Conservation (phyloP, 352 stramenopile genomes). For the Phytophthora boehmeriae region DNA sequence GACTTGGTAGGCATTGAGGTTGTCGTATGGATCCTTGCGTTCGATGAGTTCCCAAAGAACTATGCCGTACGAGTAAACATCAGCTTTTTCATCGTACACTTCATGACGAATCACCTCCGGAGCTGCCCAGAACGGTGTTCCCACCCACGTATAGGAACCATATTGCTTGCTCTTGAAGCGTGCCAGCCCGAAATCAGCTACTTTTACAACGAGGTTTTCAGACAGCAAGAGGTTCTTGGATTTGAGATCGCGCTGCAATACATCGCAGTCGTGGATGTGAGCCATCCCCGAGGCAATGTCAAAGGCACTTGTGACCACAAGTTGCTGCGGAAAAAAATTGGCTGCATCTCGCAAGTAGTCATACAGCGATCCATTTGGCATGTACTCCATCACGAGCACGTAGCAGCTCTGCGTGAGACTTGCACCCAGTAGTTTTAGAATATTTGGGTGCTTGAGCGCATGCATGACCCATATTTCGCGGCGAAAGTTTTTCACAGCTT, state of each 20-base stretch:
- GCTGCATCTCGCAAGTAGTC: conserved; percentile 76
- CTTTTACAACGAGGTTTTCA: conserved; percentile 79
- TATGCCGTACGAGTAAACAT: conserved; percentile 81
- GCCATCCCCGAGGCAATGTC: conserved; percentile 75
- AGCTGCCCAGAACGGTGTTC: conserved; percentile 80
- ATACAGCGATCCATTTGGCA: conserved; percentile 85
- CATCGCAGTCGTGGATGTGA: conserved; percentile 56
- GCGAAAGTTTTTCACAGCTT: conserved; percentile 80
- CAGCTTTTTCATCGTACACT: conserved; percentile 74
- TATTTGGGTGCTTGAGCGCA: conserved; percentile 70
- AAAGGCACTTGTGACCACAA: conserved; percentile 63
- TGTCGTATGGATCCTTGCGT: conserved; percentile 73
- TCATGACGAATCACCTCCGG: conserved; percentile 83
- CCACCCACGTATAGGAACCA: conserved; percentile 73
- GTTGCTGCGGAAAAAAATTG: conserved; percentile 72
- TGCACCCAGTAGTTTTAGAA: conserved; percentile 77
- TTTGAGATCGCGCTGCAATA: conserved; percentile 80
- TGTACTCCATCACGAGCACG: conserved; percentile 88
- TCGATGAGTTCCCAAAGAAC: conserved; percentile 82
- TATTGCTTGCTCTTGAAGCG: conserved; percentile 51
- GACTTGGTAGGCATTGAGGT: conserved; percentile 79
- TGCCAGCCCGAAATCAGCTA: conserved; percentile 75
- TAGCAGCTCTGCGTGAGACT: conserved; percentile 80
- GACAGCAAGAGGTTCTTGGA: conserved; percentile 83
- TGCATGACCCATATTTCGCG: conserved; percentile 87